phyloP scores from a whole-genome alignment of 2,329 filamentous ascomycete genomes.

The Pseudogymnoascus sp. region DNA sequence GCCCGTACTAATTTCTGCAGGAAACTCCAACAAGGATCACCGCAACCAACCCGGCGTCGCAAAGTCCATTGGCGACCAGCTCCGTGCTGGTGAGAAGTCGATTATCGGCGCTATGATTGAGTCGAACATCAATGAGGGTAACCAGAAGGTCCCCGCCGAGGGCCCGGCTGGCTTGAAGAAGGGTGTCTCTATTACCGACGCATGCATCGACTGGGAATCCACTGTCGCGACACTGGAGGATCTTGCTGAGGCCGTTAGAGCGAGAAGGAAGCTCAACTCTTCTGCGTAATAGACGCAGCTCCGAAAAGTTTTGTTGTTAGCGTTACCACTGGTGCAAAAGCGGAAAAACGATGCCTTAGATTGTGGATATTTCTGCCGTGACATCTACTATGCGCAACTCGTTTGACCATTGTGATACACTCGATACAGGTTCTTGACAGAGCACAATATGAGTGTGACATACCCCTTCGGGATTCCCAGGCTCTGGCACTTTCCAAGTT shows the following conservation, averaged over 20 bases:
- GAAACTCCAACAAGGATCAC: constrained; percentile 97
- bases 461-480: not conserved
- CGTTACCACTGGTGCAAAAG: not conserved
- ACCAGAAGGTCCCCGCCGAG: constrained; percentile 80
- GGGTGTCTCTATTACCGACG: constrained; percentile 91
- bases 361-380: constrained; percentile 3
- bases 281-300: not conserved
- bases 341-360: not conserved
- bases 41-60: constrained; percentile 95
- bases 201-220: constrained; percentile 88
- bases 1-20: constrained; percentile 35
- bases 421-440: not conserved
- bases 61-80: constrained; percentile 71
- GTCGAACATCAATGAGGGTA: constrained; percentile 89
- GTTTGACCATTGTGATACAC: constrained; percentile 1
- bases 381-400: not conserved
- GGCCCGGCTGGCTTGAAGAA: constrained; percentile 73
- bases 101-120: constrained; percentile 99
- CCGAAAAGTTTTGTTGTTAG: constrained; percentile 6
- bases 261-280: constrained; percentile 50
- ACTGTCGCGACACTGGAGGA: constrained; percentile 78
- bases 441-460: not conserved
- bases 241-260: constrained; percentile 74
- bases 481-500: not conserved
- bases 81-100: constrained; percentile 75